Conservation (phyloP, 768 basidiomycete species). For the Leccinum variicolor region DNA sequence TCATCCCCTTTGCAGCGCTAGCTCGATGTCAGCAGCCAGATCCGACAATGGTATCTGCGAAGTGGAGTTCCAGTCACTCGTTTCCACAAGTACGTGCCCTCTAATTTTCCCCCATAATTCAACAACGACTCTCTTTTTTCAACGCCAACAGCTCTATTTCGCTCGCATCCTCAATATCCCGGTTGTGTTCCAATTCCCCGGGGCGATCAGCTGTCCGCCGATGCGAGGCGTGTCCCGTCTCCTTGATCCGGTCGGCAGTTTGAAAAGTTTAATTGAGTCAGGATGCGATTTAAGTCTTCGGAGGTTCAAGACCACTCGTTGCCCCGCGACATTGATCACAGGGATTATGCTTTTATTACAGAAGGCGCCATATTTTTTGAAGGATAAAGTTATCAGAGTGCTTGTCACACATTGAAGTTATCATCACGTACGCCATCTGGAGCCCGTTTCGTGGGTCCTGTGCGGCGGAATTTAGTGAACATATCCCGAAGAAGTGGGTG, state of each 20-base stretch:
- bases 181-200: not conserved
- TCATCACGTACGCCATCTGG: not conserved
- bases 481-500: not conserved
- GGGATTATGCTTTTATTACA: not conserved
- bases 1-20: too few species aligned
- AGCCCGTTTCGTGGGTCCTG: conserved; percentile 6
- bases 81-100: not conserved
- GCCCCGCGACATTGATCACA: conserved; percentile 12
- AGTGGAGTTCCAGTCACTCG: too few species aligned
- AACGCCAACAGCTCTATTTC: not conserved
- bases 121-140: not conserved
- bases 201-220: not conserved
- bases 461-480: not conserved
- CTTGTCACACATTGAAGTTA: not conserved
- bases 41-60: too few species aligned
- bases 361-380: not conserved
- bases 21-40: too few species aligned
- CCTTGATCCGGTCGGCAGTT: too few species aligned
- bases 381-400: not conserved
- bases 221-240: not conserved
- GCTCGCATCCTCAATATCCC: not conserved
- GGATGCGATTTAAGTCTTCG: not conserved
- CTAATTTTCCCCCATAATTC: not conserved
- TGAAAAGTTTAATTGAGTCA: not conserved
- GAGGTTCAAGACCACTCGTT: conserved; percentile 19